Conservation (phyloP, 2,329 filamentous ascomycete genomes). For the Cercospora sp. region DNA sequence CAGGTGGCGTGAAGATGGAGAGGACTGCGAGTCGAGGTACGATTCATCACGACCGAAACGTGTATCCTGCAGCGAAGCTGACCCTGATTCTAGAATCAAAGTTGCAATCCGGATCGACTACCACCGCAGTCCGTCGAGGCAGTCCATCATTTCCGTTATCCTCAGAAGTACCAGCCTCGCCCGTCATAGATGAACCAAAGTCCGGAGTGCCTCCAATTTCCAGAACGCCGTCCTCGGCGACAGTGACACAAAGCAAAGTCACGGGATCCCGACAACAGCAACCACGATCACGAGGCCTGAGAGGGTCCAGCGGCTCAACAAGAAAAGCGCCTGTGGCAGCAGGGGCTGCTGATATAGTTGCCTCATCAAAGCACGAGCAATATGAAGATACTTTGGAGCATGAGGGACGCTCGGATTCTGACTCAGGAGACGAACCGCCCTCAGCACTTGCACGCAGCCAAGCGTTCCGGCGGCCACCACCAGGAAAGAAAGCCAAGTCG, state of each 20-base stretch:
- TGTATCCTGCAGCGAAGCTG: background rate
- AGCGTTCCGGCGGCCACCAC: conserved; percentile 40
- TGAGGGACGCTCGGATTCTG: conserved; percentile 34
- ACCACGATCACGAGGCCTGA: conserved; percentile 30
- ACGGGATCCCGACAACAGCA: conserved; percentile 26
- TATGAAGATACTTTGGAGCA: conserved; percentile 34
- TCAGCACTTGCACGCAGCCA: conserved; percentile 45
- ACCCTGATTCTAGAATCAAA: conserved; percentile 20
- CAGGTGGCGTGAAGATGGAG: conserved; percentile 51
- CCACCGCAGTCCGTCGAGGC: conserved; percentile 13
- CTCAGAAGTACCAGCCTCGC: conserved; percentile 9
- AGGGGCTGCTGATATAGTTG: conserved; percentile 21
- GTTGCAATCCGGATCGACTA: conserved; percentile 15
- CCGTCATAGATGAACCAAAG: conserved; percentile 2
- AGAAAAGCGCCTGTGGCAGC: conserved; percentile 14
- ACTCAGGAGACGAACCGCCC: conserved; percentile 40
- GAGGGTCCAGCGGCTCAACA: conserved; percentile 41
- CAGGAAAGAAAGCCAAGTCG: conserved; percentile 18
- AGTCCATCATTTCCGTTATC: conserved; percentile 11
- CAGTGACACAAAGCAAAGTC: conserved; percentile 46
- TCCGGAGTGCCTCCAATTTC: conserved; percentile 37
- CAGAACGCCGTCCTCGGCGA: conserved; percentile 51
- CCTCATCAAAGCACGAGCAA: conserved; percentile 27
- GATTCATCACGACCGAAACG: background rate
- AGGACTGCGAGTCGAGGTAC: conserved; percentile 52